Base-by-base conservation (phyloP, 2,329 filamentous ascomycete genomes). In the Sordariomycetes sp. region DNA sequence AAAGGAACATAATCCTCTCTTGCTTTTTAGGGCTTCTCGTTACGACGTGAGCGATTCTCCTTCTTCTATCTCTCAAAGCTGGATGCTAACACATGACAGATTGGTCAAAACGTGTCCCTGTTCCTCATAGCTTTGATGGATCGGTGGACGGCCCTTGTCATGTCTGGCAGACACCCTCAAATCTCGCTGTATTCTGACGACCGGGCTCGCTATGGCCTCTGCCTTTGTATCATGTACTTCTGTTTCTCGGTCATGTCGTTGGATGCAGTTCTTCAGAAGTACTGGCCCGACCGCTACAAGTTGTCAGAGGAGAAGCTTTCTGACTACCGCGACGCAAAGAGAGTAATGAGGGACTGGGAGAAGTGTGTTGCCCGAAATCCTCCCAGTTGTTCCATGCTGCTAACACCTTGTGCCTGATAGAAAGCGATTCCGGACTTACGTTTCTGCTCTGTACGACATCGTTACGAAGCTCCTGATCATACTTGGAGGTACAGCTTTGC, bases 111-210 rank as follows among this genome's bases (percentile, higher is more conserved):
- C 55, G 62, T 72, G 10, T 69, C 67, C 5, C 64, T 71, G 1
- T 71, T 72, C 58, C 62, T 72, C 20, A 64, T 71, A n/a, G 69
- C 68, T 0, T 63, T 72, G 22, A 67, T 72, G 64, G 69, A 72
- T 58, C 65, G 69, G 25, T 72, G 70, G 70, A 67, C 71, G 34
- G 65, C 65, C 53, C 66, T 72, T 48, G 62, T 64, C 53, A 71
- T 70, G 68, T 64, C 65, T 13, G 65, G 65, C 8, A 62, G 64
- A 15, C 61, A 63, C 13, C 63, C 62, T 1, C 58, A 62, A 8
- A 61, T 66, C 20, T 65, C 59, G 42, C 60, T 70, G 6, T 71
- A 70, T 56, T 63, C 61, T 25, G 61, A 67, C 53, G 61, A 61
- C 28, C 65, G 67, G 7, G 66, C 65, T 7, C 65, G 66, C 32